These are phyloP conservation scores for Symbiodinium natans DNA, from an alignment of 73 alveolate genomes.

Conservation along the genomic window DNA sequence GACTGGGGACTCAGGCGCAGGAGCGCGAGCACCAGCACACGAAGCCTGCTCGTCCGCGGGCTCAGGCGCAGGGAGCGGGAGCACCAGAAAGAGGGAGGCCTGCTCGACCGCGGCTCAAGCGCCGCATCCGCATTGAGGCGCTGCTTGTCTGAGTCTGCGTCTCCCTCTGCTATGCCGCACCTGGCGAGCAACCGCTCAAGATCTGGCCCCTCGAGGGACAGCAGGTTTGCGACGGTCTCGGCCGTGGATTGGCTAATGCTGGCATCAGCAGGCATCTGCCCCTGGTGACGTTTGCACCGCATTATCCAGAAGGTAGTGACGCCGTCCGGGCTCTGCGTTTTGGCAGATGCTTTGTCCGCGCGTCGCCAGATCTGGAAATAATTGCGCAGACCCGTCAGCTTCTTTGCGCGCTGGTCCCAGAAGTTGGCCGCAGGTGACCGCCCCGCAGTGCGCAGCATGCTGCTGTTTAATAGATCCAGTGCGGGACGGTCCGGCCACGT, in stretches of 20 bases:
- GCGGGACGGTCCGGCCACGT: slow-evolving; percentile 4
- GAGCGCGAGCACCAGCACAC: no score
- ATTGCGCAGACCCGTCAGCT: not conserved
- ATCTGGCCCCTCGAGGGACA: not conserved
- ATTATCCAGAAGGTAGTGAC: slow-evolving; percentile 17
- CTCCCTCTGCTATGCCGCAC: not conserved
- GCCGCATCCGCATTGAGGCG: no score
- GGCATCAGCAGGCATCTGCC: not conserved
- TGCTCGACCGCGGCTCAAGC: no score
- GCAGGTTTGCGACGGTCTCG: not conserved
- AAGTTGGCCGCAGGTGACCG: slow-evolving; percentile 28
- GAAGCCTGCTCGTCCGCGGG: no score
- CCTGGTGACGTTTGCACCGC: not conserved
- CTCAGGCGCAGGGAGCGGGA: no score
- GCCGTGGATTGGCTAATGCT: not conserved
- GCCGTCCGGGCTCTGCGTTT: not conserved
- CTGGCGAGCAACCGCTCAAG: not conserved
- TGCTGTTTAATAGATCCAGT: not conserved
- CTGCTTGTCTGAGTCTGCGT: no score
- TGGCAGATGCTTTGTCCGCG: not conserved
- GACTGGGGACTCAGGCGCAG: no score
- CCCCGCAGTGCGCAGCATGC: not conserved
- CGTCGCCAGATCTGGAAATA: not conserved
- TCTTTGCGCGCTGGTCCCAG: not conserved
- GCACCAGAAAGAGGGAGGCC: no score